phyloP scores from a whole-genome alignment of 2,329 filamentous ascomycete genomes.

The Pestalotiopsis sp. region DNA sequence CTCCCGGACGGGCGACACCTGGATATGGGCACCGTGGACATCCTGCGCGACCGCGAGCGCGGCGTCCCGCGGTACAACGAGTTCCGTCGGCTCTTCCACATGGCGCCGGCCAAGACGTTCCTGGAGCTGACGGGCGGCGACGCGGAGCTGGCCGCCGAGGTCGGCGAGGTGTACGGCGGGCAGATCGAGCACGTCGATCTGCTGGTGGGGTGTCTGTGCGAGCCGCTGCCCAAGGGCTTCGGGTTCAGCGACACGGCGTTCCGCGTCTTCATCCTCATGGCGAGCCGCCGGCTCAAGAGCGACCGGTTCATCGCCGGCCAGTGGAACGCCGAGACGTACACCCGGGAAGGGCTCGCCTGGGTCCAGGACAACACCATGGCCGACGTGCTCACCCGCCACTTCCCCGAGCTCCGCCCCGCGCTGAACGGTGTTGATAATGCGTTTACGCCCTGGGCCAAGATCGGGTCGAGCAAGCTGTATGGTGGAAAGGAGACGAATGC shows the following conservation, averaged over 20 bases:
- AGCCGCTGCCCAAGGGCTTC: conserved; percentile 45
- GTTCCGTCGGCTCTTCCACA: conserved; percentile 45
- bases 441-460: conserved; percentile 33
- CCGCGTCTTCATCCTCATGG: conserved; percentile 47
- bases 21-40: conserved; percentile 47
- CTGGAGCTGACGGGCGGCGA: conserved; percentile 40
- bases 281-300: conserved; percentile 41
- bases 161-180: conserved; percentile 38
- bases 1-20: conserved; percentile 41
- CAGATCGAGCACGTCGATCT: conserved; percentile 44
- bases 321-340: conserved; percentile 42
- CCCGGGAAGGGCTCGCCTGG: conserved; percentile 41
- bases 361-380: conserved; percentile 44
- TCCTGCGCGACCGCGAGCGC: conserved; percentile 47
- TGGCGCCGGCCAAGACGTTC: conserved; percentile 37
- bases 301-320: conserved; percentile 45
- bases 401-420: conserved; percentile 36
- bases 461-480: conserved; percentile 23
- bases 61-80: conserved; percentile 46
- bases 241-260: conserved; percentile 51
- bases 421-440: conserved; percentile 33
- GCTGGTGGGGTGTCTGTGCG: conserved; percentile 42
- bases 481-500: conserved; percentile 28
- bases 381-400: conserved; percentile 43
- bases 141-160: conserved; percentile 33